Base-by-base conservation (phyloP, 139 green algal species). In the Chlamydomonas urium region DNA sequence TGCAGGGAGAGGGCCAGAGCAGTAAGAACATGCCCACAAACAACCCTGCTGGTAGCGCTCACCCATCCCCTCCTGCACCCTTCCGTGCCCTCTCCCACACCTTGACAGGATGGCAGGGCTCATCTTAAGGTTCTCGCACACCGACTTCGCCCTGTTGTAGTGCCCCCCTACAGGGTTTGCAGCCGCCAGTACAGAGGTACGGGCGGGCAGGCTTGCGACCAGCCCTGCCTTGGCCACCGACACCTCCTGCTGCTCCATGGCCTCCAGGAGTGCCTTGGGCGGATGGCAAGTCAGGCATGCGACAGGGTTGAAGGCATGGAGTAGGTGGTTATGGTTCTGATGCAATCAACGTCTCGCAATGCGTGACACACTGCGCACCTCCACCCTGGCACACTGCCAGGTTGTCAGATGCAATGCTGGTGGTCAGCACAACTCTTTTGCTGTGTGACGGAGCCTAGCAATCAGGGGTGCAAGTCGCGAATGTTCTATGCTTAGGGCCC, bases 221-320 rank as follows among this genome's bases (percentile, higher is more conserved):
- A 98, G 66, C 3, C 93, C 95, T 5, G 90, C 93, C 84, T 98
- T 99, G 59, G 90, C 91, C 28, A 98, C 81, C 21, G 76, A 88
- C 56, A 96, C 77, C 70, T 85, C 82, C 77, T 94, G 91, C 81
- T 98, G 91, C 80, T 98, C 93, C 87, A 99, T 96, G 1, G 89
- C 91, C 8, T 96, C 93, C 31, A 97, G 81, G 42, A 98, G 79
- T 0, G 88, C 80, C 86, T 92, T 73, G 32, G 38, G n/a, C n/a
- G n/a, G n/a, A n/a, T n/a, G n/a, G n/a, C n/a, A n/a, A n/a, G n/a
- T n/a, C n/a, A n/a, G n/a, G n/a, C n/a, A n/a, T n/a, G n/a, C n/a
- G n/a, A n/a, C n/a, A n/a, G n/a, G n/a, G n/a, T n/a, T n/a, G n/a
- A n/a, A n/a, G n/a, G n/a, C n/a, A n/a, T n/a, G n/a, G n/a, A n/a